Base-by-base conservation (phyloP, 768 basidiomycete species). In the Cystofilobasidium ferigula region DNA sequence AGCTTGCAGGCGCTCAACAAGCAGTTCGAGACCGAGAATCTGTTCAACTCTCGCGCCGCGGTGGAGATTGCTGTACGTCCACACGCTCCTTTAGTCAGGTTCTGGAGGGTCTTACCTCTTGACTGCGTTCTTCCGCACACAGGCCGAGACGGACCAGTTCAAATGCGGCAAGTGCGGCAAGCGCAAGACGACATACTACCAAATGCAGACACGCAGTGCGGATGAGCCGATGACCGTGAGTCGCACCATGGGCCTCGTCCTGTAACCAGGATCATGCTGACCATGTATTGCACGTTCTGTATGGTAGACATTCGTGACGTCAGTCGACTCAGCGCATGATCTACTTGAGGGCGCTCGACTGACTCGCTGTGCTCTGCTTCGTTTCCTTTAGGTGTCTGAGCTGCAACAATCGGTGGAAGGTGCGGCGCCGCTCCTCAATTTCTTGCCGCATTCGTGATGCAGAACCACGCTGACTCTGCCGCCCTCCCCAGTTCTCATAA, bases 221-320 rank as follows among this genome's bases (percentile, higher is more conserved):
- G 95, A 98, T 78, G 95, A 97, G 78, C 93, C 94, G 28, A 97
- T 98, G 93, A 97, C 94, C 3, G 87, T 88, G 74, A 73, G 86
- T 81, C 24, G 28, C 13, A 16, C 18, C 5, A 30, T 24, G 30
- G 34, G 56, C 40, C 22, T 57, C 53, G 61, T 61, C 45, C 58
- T 53, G 10, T 42, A 10, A 10, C 20, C 10, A 10, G 9, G 7
- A 26, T 28, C 24, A 8, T 8, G 30, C 51, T 54, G 51, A 54
- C 51, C 14, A 10, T 3, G 24, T 24, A 20, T 51, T 26, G 7
- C 28, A 12, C 30, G 18, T 14, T 3, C 28, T 28, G 40, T 10
- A 42, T 32, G 1, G 2, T 22, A 88, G 86, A 93, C 91, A 24
- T 94, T 92, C 74, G 89, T 92, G 70, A 91, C 88, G n/a, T n/a